These are phyloP conservation scores for Cenococcum geophilum DNA, from an alignment of 495 filamentous ascomycete species.

Conservation along the genomic window DNA sequence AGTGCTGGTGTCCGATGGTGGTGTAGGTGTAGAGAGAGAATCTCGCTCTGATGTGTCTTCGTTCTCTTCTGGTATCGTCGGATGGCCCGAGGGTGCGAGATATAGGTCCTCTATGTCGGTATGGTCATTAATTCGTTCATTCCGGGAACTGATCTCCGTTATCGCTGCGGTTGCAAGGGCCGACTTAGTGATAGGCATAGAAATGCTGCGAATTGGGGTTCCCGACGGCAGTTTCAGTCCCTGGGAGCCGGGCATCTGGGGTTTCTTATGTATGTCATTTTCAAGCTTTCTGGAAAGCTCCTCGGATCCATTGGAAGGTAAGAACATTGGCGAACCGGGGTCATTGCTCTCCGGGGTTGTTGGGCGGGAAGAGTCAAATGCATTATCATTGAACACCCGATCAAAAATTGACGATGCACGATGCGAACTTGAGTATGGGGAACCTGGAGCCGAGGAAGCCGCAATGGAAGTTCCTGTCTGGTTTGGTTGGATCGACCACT, in stretches of 20 bases:
- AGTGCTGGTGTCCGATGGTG: slow-evolving; percentile 17
- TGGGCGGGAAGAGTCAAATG: slow-evolving; percentile 57
- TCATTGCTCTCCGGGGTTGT: slow-evolving; percentile 60
- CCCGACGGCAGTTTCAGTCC: slow-evolving; percentile 22
- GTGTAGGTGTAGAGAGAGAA: slow-evolving; percentile 7
- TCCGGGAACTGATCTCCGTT: slow-evolving; percentile 18
- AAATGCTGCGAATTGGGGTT: slow-evolving; percentile 22
- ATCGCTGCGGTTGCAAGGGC: slow-evolving; percentile 24
- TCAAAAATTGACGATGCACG: slow-evolving; percentile 76
- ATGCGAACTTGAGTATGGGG: slow-evolving; percentile 63
- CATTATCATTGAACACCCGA: slow-evolving; percentile 45
- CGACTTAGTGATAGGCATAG: slow-evolving; percentile 25
- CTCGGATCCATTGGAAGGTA: slow-evolving; percentile 14
- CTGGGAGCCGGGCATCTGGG: slow-evolving; percentile 15
- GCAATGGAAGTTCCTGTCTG: slow-evolving; percentile 53
- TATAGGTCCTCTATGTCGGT: slow-evolving; percentile 7
- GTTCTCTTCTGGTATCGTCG: slow-evolving; percentile 32
- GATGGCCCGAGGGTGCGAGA: slow-evolving; percentile 14
- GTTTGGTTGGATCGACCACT: slow-evolving; percentile 62
- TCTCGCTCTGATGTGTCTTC: slow-evolving; percentile 18
- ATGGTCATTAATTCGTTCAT: slow-evolving; percentile 12
- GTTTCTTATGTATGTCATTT: slow-evolving; percentile 12
- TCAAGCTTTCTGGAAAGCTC: slow-evolving; percentile 7
- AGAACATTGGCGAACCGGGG: slow-evolving; percentile 41
- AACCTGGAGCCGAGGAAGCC: slow-evolving; percentile 70